A percentile compares a stretch with the other conserved stretches of the same genome.
Evolutionary conservation across 306 rosid species (phyloP).

Genomic region (Vigna nakashimae): DNA sequence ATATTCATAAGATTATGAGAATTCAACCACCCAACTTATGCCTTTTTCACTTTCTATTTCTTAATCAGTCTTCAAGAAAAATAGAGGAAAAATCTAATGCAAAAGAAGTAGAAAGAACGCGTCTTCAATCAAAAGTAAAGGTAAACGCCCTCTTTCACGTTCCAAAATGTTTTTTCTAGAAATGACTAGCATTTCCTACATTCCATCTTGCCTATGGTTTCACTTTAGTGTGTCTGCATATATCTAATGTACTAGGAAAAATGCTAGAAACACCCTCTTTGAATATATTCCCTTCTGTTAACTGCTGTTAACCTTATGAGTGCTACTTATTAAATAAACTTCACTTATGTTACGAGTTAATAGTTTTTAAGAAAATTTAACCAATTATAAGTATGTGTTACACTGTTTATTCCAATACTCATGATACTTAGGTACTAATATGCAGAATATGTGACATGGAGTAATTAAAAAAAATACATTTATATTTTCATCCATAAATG

Average conservation of each 20-base stretch:
- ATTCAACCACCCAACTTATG: slow-evolving; percentile 24
- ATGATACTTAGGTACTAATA: neutral
- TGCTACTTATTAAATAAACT: neutral
- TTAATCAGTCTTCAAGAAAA: slow-evolving; percentile 55
- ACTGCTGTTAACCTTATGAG: neutral
- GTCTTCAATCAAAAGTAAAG: slow-evolving; percentile 73
- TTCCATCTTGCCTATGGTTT: slow-evolving; percentile 33
- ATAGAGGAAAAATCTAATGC: slow-evolving; percentile 52
- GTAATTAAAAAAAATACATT: neutral
- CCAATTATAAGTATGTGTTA: neutral
- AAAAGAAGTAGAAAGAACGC: slow-evolving; percentile 53
- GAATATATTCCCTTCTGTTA: neutral
- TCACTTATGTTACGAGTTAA: neutral
- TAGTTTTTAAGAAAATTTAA: neutral
- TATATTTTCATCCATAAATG: slow-evolving; percentile 9
- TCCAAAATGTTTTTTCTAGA: slow-evolving; percentile 21
- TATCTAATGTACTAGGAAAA: neutral
- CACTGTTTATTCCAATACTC: neutral
- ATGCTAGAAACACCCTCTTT: neutral
- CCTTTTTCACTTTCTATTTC: slow-evolving; percentile 9
- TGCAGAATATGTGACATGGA: neutral
- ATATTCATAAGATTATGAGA: slow-evolving; percentile 28
- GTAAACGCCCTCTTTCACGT: slow-evolving; percentile 61
- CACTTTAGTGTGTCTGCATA: slow-evolving; percentile 28
- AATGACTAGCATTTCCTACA: slow-evolving; percentile 19